Base-by-base conservation (phyloP, 495 filamentous ascomycete genomes). In the Cercophora samala region DNA sequence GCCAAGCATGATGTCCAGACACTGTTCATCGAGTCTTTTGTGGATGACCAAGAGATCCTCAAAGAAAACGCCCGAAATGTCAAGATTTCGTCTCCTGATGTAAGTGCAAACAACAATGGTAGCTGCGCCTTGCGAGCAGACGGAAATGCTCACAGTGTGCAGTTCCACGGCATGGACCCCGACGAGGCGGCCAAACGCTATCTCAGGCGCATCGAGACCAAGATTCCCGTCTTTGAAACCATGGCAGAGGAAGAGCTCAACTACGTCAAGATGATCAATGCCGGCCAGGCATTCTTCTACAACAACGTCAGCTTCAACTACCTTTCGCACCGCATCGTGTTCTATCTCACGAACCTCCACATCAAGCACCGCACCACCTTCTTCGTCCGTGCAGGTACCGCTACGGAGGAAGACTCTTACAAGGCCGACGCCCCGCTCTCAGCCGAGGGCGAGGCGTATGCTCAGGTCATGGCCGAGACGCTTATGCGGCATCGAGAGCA, bases 181-280 rank as follows among this genome's bases (percentile, higher is more conserved):
- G 90, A 97, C 68, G 93, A 96, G 73, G 96, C 96, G 5, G 91
- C 97, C 21, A 88, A 90, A 70, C 89, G 94, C 70, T 99, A 99
- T 72, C 84, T 99, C 24, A 84, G 86, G 65, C 89, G 96, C 25
- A 97, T 98, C 73, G 86, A 91, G 63, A 88, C 90, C 58, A 92
- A 95, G 66, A 98, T 98, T 62, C 96, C 96, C 22, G 88, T 93
- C 65, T 98, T 97, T 70, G 94, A 98, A 78, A 96, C 92, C 0
- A 98, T 99, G 93, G 85, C 93, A 70, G 95, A 98, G 73, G 82
- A 85, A 29, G 93, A 97, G 66, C 82, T 98, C 64, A 97, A 97
- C 73, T 99, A 93, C 74, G 92, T 98, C 83, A 98, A 97, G 86
- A 97, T 99, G 93, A 96, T 97, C 70, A 98, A 99, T 73, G 96